Evolutionary conservation across 2,329 filamentous ascomycete species (phyloP).

Genomic region (Zymoseptoria ardabiliae): DNA sequence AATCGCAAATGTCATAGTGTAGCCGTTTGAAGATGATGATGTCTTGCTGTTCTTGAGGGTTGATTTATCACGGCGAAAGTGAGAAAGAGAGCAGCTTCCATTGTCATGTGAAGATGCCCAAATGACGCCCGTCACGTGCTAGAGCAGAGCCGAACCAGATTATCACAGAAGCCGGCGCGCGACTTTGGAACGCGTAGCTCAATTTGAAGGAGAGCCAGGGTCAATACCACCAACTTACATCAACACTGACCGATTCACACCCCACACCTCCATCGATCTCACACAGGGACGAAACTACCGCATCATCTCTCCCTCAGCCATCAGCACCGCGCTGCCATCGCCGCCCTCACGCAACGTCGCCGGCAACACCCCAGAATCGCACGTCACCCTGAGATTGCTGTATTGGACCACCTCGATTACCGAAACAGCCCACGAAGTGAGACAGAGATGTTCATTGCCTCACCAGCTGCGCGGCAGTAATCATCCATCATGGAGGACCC

Average conservation of each 20-base stretch:
- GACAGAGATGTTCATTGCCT: constrained; percentile 7
- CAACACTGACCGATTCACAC: not conserved
- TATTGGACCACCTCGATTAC: too few relatives aligned
- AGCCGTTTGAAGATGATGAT: too few relatives aligned
- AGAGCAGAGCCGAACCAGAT: not conserved
- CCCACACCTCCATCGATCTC: not conserved
- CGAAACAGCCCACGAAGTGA: not conserved
- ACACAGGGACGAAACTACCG: not conserved
- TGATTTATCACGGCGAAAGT: too few relatives aligned
- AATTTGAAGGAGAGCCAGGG: not conserved
- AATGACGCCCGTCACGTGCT: not conserved
- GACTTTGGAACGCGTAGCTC: not conserved
- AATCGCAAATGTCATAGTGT: too few relatives aligned
- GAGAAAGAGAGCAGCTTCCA: too few relatives aligned
- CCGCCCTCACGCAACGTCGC: not conserved
- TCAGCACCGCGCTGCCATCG: not conserved
- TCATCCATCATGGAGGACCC: constrained; percentile 31
- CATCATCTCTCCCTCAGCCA: not conserved
- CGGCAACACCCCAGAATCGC: not conserved
- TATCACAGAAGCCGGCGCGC: not conserved
- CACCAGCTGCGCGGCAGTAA: constrained; percentile 2
- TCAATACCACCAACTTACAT: not conserved
- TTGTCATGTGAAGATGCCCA: not conserved
- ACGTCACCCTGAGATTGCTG: not conserved
- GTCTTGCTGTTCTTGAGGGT: too few relatives aligned